Percentiles rank a stretch among this genome's conserved stretches.
These are phyloP conservation scores for Thecaphora frezii DNA, from an alignment of 1,284 basidiomycete species.

Conservation along the genomic window DNA sequence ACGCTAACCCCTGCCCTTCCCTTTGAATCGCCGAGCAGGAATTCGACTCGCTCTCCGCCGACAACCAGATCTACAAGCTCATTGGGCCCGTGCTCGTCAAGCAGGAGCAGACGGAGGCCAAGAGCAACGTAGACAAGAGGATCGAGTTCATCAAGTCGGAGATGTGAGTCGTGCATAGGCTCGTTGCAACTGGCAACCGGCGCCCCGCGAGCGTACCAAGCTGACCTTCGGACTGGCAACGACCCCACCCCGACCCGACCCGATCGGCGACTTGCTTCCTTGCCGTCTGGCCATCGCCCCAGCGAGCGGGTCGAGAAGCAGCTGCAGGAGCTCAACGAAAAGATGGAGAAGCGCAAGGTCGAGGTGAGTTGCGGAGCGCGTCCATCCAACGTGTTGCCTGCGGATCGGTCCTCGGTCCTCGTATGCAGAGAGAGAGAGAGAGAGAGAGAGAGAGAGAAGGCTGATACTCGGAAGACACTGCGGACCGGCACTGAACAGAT, in stretches of 20 bases:
- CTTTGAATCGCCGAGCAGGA: slow-evolving; percentile 66
- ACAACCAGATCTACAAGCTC: slow-evolving; percentile 86
- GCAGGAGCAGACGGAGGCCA: slow-evolving; percentile 86
- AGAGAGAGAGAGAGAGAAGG: too few species aligned
- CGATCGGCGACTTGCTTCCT: background rate
- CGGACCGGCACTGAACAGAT: slow-evolving; percentile 19
- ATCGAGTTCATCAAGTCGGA: slow-evolving; percentile 86
- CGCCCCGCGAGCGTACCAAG: too few species aligned
- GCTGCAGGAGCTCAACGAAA: slow-evolving; percentile 36
- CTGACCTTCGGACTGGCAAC: too few species aligned
- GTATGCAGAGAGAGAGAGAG: too few species aligned
- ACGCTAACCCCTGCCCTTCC: background rate
- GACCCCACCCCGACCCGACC: too few species aligned
- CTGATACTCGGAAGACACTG: too few species aligned
- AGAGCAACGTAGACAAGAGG: slow-evolving; percentile 84
- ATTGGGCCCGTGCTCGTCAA: slow-evolving; percentile 87
- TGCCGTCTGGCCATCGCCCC: background rate
- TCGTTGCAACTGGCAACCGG: too few species aligned
- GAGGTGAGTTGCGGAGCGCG: slow-evolving; percentile 31
- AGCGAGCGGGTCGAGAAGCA: slow-evolving; percentile 40
- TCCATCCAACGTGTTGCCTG: too few species aligned
- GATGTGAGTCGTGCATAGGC: slow-evolving; percentile 67
- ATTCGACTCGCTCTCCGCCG: slow-evolving; percentile 73
- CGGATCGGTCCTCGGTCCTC: too few species aligned
- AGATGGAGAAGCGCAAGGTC: slow-evolving; percentile 43